Percentiles rank a stretch among this genome's conserved stretches.
Evolutionary conservation across 805 yeast genomes (phyloP).

Genomic region (Phaffomyces antillensis): DNA sequence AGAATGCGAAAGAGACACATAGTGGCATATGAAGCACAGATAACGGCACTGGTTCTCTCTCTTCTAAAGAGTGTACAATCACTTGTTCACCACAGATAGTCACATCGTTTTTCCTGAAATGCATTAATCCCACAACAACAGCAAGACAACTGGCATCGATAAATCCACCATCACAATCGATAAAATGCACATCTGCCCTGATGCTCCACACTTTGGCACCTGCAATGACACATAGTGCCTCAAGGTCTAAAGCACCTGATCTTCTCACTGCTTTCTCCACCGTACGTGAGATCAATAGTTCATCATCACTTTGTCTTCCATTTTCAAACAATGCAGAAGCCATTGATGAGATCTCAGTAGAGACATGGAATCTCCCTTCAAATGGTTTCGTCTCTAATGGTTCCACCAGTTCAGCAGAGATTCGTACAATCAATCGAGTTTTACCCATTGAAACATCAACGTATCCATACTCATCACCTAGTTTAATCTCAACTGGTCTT

Average conservation of each 20-base stretch:
- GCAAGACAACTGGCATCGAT: constrained; percentile 89
- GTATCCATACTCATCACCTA: constrained; percentile 72
- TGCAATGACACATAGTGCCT: constrained; percentile 82
- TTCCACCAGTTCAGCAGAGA: constrained; percentile 65
- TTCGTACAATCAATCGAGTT: constrained; percentile 63
- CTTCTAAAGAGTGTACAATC: constrained; percentile 62
- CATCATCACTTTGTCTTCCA: constrained; percentile 65
- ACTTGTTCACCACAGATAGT: constrained; percentile 60
- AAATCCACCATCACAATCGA: constrained; percentile 89
- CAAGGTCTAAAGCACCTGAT: constrained; percentile 86
- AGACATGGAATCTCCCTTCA: constrained; percentile 81
- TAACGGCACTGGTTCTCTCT: constrained; percentile 81
- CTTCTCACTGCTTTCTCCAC: constrained; percentile 89
- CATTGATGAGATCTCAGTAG: constrained; percentile 85
- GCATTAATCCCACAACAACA: constrained; percentile 78
- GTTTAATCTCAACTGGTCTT: constrained; percentile 55
- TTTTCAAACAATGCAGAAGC: constrained; percentile 82
- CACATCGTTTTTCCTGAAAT: constrained; percentile 79
- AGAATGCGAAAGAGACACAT: constrained; percentile 84
- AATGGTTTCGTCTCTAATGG: constrained; percentile 92
- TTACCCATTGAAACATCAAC: constrained; percentile 73
- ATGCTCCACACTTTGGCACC: constrained; percentile 89
- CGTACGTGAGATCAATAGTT: constrained; percentile 69
- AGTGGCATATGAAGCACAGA: constrained; percentile 85
- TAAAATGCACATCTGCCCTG: constrained; percentile 82